Percentiles rank a stretch among this genome's conserved stretches.
phyloP scores from a whole-genome alignment of 495 filamentous ascomycete genomes.

The Jackrogersella minutella region DNA sequence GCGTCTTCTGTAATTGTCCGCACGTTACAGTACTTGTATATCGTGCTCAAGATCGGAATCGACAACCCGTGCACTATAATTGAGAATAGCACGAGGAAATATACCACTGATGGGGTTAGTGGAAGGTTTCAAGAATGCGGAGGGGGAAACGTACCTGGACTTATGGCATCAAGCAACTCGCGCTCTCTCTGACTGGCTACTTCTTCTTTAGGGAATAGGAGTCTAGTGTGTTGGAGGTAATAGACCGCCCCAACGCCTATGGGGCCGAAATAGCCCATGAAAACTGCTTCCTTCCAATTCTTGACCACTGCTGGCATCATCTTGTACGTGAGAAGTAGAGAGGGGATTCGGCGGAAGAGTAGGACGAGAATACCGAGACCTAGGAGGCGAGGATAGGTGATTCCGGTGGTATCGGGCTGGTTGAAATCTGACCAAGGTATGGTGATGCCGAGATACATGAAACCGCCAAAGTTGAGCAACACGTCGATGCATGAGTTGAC shows the following conservation, averaged over 20 bases:
- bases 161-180: slow-evolving; percentile 58
- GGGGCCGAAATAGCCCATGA: slow-evolving; percentile 90
- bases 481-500: slow-evolving; percentile 86
- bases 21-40: slow-evolving; percentile 57
- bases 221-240: slow-evolving; percentile 72
- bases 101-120: slow-evolving; percentile 55
- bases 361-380: slow-evolving; percentile 78
- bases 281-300: slow-evolving; percentile 69
- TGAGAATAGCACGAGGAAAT: slow-evolving; percentile 66
- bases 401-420: slow-evolving; percentile 49
- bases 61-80: slow-evolving; percentile 66
- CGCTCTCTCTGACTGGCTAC: slow-evolving; percentile 62
- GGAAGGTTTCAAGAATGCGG: neutral
- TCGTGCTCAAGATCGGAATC: slow-evolving; percentile 58
- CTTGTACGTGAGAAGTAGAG: slow-evolving; percentile 58
- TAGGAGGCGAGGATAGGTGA: slow-evolving; percentile 71
- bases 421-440: slow-evolving; percentile 72
- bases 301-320: slow-evolving; percentile 73
- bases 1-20: slow-evolving; percentile 61
- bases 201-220: slow-evolving; percentile 61
- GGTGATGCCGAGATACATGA: slow-evolving; percentile 86
- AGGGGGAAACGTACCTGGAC: slow-evolving; percentile 40
- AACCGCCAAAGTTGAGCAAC: slow-evolving; percentile 75
- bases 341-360: slow-evolving; percentile 62
- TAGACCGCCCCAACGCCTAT: slow-evolving; percentile 89